A percentile compares a stretch with the other conserved stretches of the same genome.
Evolutionary conservation across 208 protist genomes (phyloP).

Genomic region (Wallacemonas rigidus): DNA sequence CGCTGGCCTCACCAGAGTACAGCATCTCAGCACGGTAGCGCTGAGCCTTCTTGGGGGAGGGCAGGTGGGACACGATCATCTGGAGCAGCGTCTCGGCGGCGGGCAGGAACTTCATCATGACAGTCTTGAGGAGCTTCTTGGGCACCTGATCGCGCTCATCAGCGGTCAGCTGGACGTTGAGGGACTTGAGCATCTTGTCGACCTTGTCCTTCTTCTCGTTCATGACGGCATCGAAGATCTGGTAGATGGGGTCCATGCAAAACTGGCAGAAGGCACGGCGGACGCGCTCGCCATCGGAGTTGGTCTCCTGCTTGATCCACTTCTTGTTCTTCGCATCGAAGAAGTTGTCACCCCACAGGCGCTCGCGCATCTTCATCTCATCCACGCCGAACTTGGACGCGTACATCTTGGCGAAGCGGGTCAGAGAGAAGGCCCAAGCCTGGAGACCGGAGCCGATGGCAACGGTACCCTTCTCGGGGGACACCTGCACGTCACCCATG

Average conservation of each 20-base stretch:
- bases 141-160: slow-evolving; percentile 92
- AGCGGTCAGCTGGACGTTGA: slow-evolving; percentile 91
- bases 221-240: slow-evolving; percentile 96
- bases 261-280: slow-evolving; percentile 95
- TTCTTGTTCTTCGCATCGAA: slow-evolving; percentile 93
- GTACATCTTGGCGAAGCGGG: slow-evolving; percentile 81
- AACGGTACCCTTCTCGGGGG: slow-evolving; percentile 94
- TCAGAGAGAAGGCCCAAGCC: slow-evolving; percentile 99
- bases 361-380: slow-evolving; percentile 81
- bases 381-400: slow-evolving; percentile 95
- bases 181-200: slow-evolving; percentile 92
- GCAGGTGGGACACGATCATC: slow-evolving; percentile 99
- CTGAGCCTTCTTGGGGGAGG: slow-evolving; percentile 97
- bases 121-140: slow-evolving; percentile 96
- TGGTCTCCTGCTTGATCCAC: slow-evolving; percentile 76
- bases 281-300: slow-evolving; percentile 63
- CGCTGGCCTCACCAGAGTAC: slow-evolving; percentile 95
- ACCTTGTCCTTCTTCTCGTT: slow-evolving; percentile 94
- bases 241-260: slow-evolving; percentile 97
- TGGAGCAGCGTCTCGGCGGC: slow-evolving; percentile 98
- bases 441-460: slow-evolving; percentile 99
- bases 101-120: slow-evolving; percentile 98
- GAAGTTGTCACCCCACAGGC: slow-evolving; percentile 99
- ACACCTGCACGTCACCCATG: slow-evolving; percentile 92
- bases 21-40: slow-evolving; percentile 95